These are phyloP conservation scores for Podospora australis DNA, from an alignment of 495 filamentous ascomycete species.

Conservation along the genomic window DNA sequence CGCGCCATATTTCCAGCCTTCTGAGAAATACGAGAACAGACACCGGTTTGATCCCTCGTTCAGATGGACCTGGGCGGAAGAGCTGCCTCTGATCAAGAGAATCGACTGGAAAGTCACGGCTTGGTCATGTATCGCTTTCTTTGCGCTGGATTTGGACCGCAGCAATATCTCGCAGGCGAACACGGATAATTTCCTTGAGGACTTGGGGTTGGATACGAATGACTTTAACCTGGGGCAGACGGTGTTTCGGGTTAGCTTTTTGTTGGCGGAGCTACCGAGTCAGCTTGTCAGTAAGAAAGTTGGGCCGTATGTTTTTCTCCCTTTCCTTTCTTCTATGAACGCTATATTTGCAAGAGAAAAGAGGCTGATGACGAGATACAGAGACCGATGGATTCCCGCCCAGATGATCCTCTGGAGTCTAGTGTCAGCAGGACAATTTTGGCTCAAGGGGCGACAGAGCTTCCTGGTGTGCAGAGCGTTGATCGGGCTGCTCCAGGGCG, in stretches of 20 bases:
- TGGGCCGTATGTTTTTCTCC: slow-evolving; percentile 52
- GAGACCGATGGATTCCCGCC: slow-evolving; percentile 68
- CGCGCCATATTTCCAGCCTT: slow-evolving; percentile 41
- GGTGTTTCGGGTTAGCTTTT: slow-evolving; percentile 63
- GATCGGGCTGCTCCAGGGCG: slow-evolving; percentile 41
- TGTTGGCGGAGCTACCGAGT: slow-evolving; percentile 65
- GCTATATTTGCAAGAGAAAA: background rate
- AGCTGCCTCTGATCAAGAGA: slow-evolving; percentile 27
- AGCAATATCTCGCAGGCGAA: slow-evolving; percentile 24
- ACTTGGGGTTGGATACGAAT: slow-evolving; percentile 22
- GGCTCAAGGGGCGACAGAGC: slow-evolving; percentile 25
- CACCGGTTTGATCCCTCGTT: slow-evolving; percentile 46
- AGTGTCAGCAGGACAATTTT: slow-evolving; percentile 30
- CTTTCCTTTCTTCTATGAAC: background rate
- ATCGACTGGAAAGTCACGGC: slow-evolving; percentile 22
- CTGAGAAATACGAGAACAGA: slow-evolving; percentile 44
- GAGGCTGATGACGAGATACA: background rate
- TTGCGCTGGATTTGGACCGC: slow-evolving; percentile 21
- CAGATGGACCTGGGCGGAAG: slow-evolving; percentile 49
- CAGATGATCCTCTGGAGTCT: slow-evolving; percentile 46
- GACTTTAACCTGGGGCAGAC: slow-evolving; percentile 60
- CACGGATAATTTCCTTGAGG: slow-evolving; percentile 32
- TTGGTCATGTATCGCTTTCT: slow-evolving; percentile 20
- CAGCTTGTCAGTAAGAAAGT: slow-evolving; percentile 64
- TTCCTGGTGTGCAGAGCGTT: slow-evolving; percentile 34